Evolutionary conservation across 208 protist genomes (phyloP).

Genomic region (Wallacemonas sp.): DNA sequence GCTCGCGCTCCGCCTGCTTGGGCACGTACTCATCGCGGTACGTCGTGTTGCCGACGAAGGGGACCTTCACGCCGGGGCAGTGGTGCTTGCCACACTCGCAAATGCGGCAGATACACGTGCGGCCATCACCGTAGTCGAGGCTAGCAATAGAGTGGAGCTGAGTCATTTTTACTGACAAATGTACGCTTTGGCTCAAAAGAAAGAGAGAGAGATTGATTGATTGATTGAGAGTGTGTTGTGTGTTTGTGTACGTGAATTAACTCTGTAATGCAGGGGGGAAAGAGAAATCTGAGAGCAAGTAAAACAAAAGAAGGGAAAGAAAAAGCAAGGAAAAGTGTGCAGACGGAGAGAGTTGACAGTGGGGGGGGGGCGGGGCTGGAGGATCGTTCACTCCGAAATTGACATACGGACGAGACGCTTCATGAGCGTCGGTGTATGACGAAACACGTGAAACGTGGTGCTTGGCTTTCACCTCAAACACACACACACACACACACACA

Average conservation of each 20-base stretch:
- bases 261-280: too few species aligned
- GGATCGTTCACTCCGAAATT: too few species aligned
- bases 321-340: too few species aligned
- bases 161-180: constrained; percentile 47
- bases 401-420: too few species aligned
- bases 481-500: too few species aligned
- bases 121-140: constrained; percentile 88
- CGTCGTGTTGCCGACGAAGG: constrained; percentile 83
- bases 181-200: not conserved
- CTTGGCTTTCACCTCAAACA: not conserved
- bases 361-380: too few species aligned
- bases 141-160: constrained; percentile 86
- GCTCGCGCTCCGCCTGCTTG: constrained; percentile 66
- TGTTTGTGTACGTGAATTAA: not conserved
- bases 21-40: constrained; percentile 89
- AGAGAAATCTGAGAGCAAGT: not conserved
- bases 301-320: constrained; percentile 3
- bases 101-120: constrained; percentile 88
- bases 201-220: constrained; percentile 5
- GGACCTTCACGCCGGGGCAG: constrained; percentile 76
- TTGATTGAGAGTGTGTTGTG: constrained; percentile 1
- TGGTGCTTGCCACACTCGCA: constrained; percentile 87
- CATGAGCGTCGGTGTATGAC: too few species aligned
- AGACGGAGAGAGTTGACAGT: too few species aligned
- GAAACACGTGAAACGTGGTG: too few species aligned